Evolutionary conservation across 306 rosid genomes (phyloP).

Genomic region (Cucumis melo): DNA sequence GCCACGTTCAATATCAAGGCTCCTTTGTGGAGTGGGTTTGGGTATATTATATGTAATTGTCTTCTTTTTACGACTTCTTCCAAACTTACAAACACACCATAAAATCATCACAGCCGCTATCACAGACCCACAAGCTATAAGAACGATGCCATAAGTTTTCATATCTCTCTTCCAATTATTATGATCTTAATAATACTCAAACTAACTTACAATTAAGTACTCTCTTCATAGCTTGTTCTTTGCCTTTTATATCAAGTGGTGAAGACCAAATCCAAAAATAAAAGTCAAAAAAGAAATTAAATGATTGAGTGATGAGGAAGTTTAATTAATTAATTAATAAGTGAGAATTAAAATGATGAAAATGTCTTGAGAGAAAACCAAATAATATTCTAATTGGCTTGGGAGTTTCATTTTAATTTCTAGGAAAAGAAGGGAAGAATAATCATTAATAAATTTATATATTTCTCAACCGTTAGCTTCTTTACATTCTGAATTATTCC

Average conservation of each 20-base stretch:
- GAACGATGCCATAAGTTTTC: conserved; percentile 2
- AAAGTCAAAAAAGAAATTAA: background rate
- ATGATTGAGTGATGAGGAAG: background rate
- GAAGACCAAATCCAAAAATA: background rate
- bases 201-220: too few species aligned
- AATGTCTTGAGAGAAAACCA: too few species aligned
- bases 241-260: background rate
- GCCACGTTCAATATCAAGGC: conserved; percentile 1
- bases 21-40: background rate
- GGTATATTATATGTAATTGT: background rate
- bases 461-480: too few species aligned
- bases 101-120: background rate
- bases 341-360: too few species aligned
- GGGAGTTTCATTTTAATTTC: background rate
- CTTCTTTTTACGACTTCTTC: conserved; percentile 2
- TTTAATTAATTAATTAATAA: too few species aligned
- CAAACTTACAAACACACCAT: background rate
- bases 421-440: too few species aligned
- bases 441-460: too few species aligned
- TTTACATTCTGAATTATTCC: too few species aligned
- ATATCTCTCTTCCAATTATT: background rate
- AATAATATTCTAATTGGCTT: too few species aligned
- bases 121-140: conserved; percentile 4
- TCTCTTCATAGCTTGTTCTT: background rate
- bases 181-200: too few species aligned